Percentiles rank a stretch among this genome's conserved stretches.
phyloP scores from a whole-genome alignment of 352 stramenopile genomes.

The Globisporangium mamillatum region DNA sequence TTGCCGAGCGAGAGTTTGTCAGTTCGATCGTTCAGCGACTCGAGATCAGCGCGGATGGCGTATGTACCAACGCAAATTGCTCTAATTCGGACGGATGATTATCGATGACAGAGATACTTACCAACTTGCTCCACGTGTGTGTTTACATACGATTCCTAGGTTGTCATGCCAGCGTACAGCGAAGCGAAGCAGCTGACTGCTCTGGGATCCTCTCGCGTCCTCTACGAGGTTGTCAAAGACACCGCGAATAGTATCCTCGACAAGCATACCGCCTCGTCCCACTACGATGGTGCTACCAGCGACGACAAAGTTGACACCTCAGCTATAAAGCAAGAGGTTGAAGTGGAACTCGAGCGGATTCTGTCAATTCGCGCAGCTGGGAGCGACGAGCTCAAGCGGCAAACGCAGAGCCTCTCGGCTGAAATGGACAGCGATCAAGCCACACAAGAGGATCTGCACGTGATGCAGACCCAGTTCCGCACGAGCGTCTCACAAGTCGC shows the following conservation, averaged over 20 bases:
- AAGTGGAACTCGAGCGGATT: conserved; percentile 23
- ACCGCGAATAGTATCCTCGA: conserved; percentile 17
- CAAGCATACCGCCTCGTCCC: no score
- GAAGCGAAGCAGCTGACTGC: neutral
- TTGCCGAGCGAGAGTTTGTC: conserved; percentile 2
- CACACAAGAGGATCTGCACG: conserved; percentile 15
- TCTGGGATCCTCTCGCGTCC: conserved; percentile 2
- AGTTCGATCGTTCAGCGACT: neutral
- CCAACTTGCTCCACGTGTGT: neutral
- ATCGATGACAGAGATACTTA: neutral
- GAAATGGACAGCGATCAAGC: conserved; percentile 12
- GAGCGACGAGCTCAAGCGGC: conserved; percentile 22
- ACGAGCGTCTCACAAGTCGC: conserved; percentile 2
- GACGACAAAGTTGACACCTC: conserved; percentile 2
- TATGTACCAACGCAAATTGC: neutral
- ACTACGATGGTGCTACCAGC: neutral
- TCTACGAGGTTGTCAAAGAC: conserved; percentile 28
- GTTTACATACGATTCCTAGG: conserved; percentile 9
- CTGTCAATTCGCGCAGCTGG: conserved; percentile 26
- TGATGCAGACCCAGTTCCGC: conserved; percentile 25
- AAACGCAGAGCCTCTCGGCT: conserved; percentile 21
- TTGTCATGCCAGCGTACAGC: conserved; percentile 18
- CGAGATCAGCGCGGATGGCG: neutral
- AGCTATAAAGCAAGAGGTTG: conserved; percentile 8
- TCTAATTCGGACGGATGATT: neutral